A percentile compares a stretch with the other conserved stretches of the same genome.
Conservation (phyloP, 495 filamentous ascomycete genomes). For the Chaetomium fimeti region DNA sequence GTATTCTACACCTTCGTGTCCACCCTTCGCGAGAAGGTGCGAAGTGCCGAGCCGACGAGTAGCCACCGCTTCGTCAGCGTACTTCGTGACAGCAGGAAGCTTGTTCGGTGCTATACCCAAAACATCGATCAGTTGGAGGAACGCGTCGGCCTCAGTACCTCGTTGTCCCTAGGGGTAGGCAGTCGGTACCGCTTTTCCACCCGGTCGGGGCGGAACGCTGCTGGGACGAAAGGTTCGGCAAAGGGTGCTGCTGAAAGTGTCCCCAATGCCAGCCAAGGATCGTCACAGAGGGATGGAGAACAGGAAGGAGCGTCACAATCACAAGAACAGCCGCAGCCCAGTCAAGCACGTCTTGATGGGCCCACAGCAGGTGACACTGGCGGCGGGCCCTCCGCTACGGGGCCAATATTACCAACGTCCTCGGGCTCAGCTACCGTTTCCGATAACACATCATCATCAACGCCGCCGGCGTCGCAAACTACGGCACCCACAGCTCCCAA, state of each 20-base stretch:
- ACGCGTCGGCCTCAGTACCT: constrained; percentile 57
- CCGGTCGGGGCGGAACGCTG: constrained; percentile 25
- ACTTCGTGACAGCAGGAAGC: constrained; percentile 59
- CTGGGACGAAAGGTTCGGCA: constrained; percentile 3
- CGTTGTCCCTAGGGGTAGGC: constrained; percentile 55
- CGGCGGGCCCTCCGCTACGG: background rate
- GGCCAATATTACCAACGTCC: background rate
- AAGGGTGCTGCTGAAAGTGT: constrained; percentile 23
- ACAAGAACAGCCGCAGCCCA: background rate
- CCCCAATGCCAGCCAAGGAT: constrained; percentile 38
- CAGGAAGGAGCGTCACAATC: background rate
- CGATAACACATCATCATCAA: background rate
- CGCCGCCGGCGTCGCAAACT: background rate
- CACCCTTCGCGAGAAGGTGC: constrained; percentile 58
- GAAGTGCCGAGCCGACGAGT: constrained; percentile 53
- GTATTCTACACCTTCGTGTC: constrained; percentile 69
- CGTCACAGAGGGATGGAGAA: constrained; percentile 13
- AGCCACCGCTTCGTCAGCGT: constrained; percentile 62
- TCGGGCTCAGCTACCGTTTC: background rate
- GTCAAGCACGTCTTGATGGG: background rate
- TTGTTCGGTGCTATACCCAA: constrained; percentile 68
- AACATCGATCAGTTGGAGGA: constrained; percentile 71
- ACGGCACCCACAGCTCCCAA: constrained; percentile 32
- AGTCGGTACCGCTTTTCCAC: constrained; percentile 50
- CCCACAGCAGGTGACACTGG: background rate